phyloP scores from a whole-genome alignment of 495 filamentous ascomycete genomes.

The Glarea lozoyensis region DNA sequence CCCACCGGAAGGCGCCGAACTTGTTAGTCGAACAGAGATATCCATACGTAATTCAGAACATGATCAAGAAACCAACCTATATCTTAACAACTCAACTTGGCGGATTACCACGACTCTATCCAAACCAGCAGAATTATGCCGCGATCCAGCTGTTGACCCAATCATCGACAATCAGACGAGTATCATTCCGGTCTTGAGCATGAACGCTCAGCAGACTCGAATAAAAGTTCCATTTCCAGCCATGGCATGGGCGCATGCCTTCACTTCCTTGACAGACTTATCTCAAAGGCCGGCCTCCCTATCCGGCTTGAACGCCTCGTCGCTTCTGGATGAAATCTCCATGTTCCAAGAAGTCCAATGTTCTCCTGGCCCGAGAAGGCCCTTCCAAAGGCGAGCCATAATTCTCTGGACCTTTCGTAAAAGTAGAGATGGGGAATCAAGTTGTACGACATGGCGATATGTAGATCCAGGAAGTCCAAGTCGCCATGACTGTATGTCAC shows the following conservation, averaged over 20 bases:
- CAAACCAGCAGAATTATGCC: constrained; percentile 38
- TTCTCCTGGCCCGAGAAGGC: not conserved
- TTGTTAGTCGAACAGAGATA: constrained; percentile 40
- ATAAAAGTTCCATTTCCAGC: constrained; percentile 40
- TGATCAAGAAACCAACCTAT: no score
- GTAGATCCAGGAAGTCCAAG: constrained; percentile 18
- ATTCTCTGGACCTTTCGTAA: constrained; percentile 21
- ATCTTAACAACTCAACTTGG: constrained; percentile 39
- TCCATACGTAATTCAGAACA: constrained; percentile 33
- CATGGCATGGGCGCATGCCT: constrained; percentile 35
- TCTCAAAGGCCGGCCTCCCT: not conserved
- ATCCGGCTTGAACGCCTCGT: constrained; percentile 2
- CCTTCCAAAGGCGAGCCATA: constrained; percentile 13
- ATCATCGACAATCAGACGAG: constrained; percentile 22
- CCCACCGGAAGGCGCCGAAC: constrained; percentile 36
- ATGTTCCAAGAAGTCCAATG: constrained; percentile 22
- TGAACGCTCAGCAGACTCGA: constrained; percentile 28
- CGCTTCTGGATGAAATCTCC: constrained; percentile 18
- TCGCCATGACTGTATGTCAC: constrained; percentile 34
- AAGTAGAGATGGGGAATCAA: constrained; percentile 6
- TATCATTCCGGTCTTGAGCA: constrained; percentile 24
- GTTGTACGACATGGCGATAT: constrained; percentile 17
- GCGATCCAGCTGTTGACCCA: constrained; percentile 17
- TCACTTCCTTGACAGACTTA: constrained; percentile 30
- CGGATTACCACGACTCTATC: constrained; percentile 36